Conservation (phyloP, 306 rosid genomes). For the Lathyrus tuberosus region DNA sequence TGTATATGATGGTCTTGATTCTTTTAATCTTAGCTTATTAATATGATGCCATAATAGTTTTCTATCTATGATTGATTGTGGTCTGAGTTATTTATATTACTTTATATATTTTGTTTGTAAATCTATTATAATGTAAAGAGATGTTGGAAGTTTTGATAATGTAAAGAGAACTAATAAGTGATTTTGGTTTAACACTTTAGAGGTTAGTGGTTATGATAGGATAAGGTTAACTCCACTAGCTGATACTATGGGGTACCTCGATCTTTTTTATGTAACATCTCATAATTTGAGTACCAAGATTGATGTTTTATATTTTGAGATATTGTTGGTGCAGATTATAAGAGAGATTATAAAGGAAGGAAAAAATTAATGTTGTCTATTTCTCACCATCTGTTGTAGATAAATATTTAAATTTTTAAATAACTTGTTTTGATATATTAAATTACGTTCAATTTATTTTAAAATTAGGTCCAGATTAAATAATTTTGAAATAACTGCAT, state of each 20-base stretch:
- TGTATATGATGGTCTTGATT: too few relatives aligned
- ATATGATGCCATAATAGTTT: too few relatives aligned
- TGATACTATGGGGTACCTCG: conserved; percentile 94
- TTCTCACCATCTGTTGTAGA: conserved; percentile 92
- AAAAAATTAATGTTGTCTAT: conserved; percentile 74
- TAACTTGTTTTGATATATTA: too few relatives aligned
- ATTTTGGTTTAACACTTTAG: conserved; percentile 73
- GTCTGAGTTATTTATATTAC: too few relatives aligned
- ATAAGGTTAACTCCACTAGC: conserved; percentile 89
- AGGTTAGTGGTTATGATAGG: conserved; percentile 54
- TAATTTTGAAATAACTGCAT: too few relatives aligned
- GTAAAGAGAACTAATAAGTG: conserved; percentile 48
- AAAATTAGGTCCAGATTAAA: too few relatives aligned
- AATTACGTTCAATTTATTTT: too few relatives aligned
- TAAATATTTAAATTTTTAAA: not conserved
- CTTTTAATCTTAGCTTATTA: too few relatives aligned
- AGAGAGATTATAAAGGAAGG: conserved; percentile 92
- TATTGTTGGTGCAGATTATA: conserved; percentile 85
- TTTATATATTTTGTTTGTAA: too few relatives aligned
- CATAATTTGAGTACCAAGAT: conserved; percentile 85
- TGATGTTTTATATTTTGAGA: conserved; percentile 95
- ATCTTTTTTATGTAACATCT: conserved; percentile 93
- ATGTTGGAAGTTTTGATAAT: too few relatives aligned
- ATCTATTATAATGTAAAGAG: too few relatives aligned
- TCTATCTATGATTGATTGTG: too few relatives aligned